Base-by-base conservation (phyloP, 768 basidiomycete species). In the Suillus spraguei region DNA sequence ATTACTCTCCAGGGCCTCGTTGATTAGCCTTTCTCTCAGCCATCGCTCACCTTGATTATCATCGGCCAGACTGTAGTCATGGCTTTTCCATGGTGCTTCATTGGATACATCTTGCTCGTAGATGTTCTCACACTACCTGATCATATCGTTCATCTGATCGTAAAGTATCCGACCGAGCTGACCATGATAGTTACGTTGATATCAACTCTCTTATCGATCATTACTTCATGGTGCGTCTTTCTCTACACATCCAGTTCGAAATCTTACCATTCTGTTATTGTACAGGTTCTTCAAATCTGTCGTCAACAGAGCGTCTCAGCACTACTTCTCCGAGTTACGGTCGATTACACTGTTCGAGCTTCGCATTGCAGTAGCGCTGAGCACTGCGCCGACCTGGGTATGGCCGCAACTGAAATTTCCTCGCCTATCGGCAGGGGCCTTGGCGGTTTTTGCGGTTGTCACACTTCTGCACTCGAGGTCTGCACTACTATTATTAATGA, bases 331-430 rank as follows among this genome's bases (percentile, higher is more conserved):
- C 11, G 38, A 24, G 28, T 28, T 28, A 24, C 24, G 17, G 17
- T 42, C 55, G 10, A 58, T 28, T 3, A 28, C 55, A 28, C 38
- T 39, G 10, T 58, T 41, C 38, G 22, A 13, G 24, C 38, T 58
- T 28, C 55, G 24, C 38, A 58, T 24, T 7, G 55, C 55, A 28
- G 39, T 39, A 28, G 38, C 55, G 55, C 55, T 58, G 8, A 58
- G 55, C 17, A 39, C 28, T 28, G 38, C 16, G 28, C 17, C 38
- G 24, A 39, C 24, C 28, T 39, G 38, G 24, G 36, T 58, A 20
- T 39, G 24, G 22, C 55, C 22, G 22, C 17, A 20, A 5, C 39
- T 10, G 16, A 16, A 36, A 9, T 28, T 28, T 28, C 28, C 4
- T 28, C 28, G 14, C 14, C 17, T 41, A 5, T 41, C 38, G 9